A percentile compares a stretch with the other conserved stretches of the same genome.
Conservation (phyloP, 768 basidiomycete species). For the Xerocomellus dryophilus region DNA sequence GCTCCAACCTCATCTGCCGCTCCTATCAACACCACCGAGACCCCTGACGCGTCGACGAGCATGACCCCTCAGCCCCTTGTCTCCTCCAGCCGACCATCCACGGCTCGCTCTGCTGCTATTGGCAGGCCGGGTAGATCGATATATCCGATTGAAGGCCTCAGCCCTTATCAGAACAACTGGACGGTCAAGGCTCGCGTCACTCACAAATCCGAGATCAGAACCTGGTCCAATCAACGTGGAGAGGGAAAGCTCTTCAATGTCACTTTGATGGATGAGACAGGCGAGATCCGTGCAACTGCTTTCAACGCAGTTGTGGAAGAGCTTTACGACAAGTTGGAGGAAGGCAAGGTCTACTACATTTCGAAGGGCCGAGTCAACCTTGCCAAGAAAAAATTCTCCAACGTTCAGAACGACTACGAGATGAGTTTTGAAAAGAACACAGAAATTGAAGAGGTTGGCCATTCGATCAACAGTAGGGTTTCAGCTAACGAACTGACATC, state of each 20-base stretch:
- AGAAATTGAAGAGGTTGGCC: slow-evolving; percentile 75
- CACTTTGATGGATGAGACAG: slow-evolving; percentile 92
- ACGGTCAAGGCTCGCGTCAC: slow-evolving; percentile 94
- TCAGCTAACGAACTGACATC: slow-evolving; percentile 4
- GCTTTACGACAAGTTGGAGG: slow-evolving; percentile 80
- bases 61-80: slow-evolving; percentile 27
- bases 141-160: slow-evolving; percentile 90
- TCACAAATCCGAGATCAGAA: slow-evolving; percentile 82
- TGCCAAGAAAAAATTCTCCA: slow-evolving; percentile 95
- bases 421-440: slow-evolving; percentile 81
- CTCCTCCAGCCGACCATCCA: slow-evolving; percentile 17
- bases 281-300: slow-evolving; percentile 85
- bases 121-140: slow-evolving; percentile 32
- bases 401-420: slow-evolving; percentile 90
- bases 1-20: slow-evolving; percentile 37
- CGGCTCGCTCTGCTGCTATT: slow-evolving; percentile 12
- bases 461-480: not conserved
- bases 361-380: slow-evolving; percentile 90
- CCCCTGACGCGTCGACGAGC: slow-evolving; percentile 30
- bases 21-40: slow-evolving; percentile 22
- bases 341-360: slow-evolving; percentile 90
- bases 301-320: slow-evolving; percentile 86
- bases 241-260: slow-evolving; percentile 95
- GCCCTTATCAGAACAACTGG: slow-evolving; percentile 98
- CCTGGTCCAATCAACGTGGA: slow-evolving; percentile 86